Base-by-base conservation (phyloP, 2,329 filamentous ascomycete genomes). In the Talaromyces sp. region DNA sequence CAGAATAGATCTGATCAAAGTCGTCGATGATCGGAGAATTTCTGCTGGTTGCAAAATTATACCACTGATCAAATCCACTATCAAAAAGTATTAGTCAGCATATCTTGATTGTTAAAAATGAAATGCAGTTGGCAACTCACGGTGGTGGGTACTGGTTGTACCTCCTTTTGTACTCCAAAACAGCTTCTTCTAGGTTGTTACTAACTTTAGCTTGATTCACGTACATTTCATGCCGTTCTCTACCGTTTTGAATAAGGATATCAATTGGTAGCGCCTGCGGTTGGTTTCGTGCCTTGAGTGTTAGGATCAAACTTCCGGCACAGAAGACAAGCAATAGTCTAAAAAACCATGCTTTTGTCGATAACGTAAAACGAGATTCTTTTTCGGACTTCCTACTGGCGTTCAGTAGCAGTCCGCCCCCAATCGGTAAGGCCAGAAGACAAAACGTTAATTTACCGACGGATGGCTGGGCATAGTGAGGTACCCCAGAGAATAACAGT, bases 31-130 rank as follows among this genome's bases (percentile, higher is more conserved):
- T 71, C 4, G 80, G 68, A 0, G 82, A 82, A 14, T 78, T 80
- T 43, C 79, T 78, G 7, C 71, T 77, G 5, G 73, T 79, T 1
- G 85, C 84, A 68, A 81, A 86, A 41, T 79, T 69, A 65, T 83
- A 86, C 85, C 84, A 87, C 60, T 79, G 73, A 63, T 86, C 82
- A 64, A 87, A 87, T 13, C 80, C 80, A 10, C 73, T 76, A 21
- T 53, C n/a, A 43, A 26, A 14, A 56, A 24, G 13, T 27, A n/a
- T 56, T 68, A 60, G 67, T 13, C n/a, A 10, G 9, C 13, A 6
- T 53, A 17, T 11, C 31, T 32, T 14, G 52, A 57, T 32, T 24
- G 38, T 0, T 24, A 35, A 32, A 38, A 21, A 10, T n/a, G 24
- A 26, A 26, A 11, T 19, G 24, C 26, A 24, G 14, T 50, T 26